phyloP scores from a whole-genome alignment of 2,329 filamentous ascomycete species.

The Didymella pomorum region DNA sequence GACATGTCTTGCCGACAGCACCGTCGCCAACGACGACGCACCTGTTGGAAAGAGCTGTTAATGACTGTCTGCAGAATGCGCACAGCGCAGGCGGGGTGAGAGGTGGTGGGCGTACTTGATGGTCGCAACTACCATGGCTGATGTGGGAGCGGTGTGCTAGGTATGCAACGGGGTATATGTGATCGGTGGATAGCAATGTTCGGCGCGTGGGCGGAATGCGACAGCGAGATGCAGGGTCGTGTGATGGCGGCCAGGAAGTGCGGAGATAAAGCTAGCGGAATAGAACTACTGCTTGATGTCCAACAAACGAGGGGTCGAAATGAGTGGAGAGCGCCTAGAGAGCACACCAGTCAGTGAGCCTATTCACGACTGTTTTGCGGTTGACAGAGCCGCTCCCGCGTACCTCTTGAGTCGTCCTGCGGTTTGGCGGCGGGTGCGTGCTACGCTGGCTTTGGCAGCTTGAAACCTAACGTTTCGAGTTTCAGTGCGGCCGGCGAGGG shows the following conservation, averaged over 20 bases:
- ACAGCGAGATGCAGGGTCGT: constrained; percentile 23
- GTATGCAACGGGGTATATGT: constrained; percentile 7
- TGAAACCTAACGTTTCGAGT: constrained; percentile 52
- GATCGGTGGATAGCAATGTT: constrained; percentile 13
- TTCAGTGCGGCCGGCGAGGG: constrained; percentile 38
- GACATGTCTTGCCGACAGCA: constrained; percentile 98
- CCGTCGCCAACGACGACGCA: constrained; percentile 99
- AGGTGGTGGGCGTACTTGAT: constrained; percentile 50
- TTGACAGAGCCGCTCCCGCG: constrained; percentile 31
- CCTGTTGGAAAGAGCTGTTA: constrained; percentile 59
- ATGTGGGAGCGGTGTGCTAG: constrained; percentile 6
- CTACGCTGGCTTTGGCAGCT: constrained; percentile 44
- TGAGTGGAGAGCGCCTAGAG: constrained; percentile 41
- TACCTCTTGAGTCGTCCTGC: constrained; percentile 44
- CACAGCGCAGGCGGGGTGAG: background rate
- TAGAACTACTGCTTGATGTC: constrained; percentile 37
- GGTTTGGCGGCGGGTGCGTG: constrained; percentile 45
- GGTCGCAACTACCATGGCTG: constrained; percentile 52
- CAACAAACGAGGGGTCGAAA: constrained; percentile 51
- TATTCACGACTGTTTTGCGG: constrained; percentile 30
- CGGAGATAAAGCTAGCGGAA: constrained; percentile 34
- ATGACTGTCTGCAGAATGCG: constrained; percentile 5
- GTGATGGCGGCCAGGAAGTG: constrained; percentile 29
- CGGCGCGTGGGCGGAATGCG: constrained; percentile 20
- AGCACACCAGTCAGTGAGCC: constrained; percentile 40